Percentiles rank a stretch among this genome's conserved stretches.
These are phyloP conservation scores for Lachnellula occidentalis DNA, from an alignment of 2,329 filamentous ascomycete genomes.

Conservation along the genomic window DNA sequence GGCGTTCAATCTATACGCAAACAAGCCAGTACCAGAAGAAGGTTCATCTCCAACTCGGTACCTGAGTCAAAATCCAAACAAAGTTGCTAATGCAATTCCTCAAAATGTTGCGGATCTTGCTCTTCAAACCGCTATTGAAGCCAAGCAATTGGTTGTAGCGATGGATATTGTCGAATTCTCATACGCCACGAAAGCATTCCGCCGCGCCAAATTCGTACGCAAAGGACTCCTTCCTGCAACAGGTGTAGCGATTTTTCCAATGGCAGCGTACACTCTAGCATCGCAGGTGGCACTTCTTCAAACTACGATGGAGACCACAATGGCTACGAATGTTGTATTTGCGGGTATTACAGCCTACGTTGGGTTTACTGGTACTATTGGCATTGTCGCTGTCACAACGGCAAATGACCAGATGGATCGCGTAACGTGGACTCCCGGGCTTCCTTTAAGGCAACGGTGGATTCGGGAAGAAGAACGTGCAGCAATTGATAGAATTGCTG, in stretches of 20 bases:
- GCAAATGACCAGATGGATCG: constrained; percentile 93
- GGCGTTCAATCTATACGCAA: constrained; percentile 75
- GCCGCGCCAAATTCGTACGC: constrained; percentile 60
- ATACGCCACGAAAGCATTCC: constrained; percentile 62
- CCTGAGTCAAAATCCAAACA: constrained; percentile 59
- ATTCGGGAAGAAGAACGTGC: constrained; percentile 84
- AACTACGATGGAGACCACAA: constrained; percentile 67
- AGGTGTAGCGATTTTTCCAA: constrained; percentile 52
- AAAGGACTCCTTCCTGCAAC: constrained; percentile 55
- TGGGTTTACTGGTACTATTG: constrained; percentile 72
- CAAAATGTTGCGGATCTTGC: constrained; percentile 65
- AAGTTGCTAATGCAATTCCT: constrained; percentile 66
- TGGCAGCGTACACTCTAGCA: constrained; percentile 66
- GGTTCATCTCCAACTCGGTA: constrained; percentile 55
- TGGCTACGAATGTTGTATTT: constrained; percentile 74
- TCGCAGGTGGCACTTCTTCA: constrained; percentile 62
- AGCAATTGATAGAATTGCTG: constrained; percentile 78
- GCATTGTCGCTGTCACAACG: constrained; percentile 77
- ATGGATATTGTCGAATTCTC: constrained; percentile 69
- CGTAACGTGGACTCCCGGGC: constrained; percentile 82
- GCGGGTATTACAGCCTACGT: constrained; percentile 79
- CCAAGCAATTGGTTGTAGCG: constrained; percentile 71
- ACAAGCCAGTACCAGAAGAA: constrained; percentile 67
- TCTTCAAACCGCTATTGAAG: constrained; percentile 71
- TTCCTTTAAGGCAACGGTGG: constrained; percentile 77